Conservation (phyloP, 164 flowering plant genomes). For the Berberis vulgaris region DNA sequence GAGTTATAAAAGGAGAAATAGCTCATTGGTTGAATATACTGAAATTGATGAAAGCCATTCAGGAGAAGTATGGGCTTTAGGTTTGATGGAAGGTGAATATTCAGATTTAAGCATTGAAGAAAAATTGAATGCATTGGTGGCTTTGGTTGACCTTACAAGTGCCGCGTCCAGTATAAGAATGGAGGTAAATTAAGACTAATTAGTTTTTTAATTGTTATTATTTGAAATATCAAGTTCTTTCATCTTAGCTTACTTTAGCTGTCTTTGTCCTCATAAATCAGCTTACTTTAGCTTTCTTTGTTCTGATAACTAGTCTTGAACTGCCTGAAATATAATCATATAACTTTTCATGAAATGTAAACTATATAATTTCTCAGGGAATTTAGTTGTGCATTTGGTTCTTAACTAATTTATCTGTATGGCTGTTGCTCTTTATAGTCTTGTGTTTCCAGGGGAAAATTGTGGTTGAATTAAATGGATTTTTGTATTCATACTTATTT, state of each 20-base stretch:
- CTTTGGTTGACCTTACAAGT: conserved; percentile 69
- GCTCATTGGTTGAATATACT: conserved; percentile 21
- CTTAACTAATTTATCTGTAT: no score
- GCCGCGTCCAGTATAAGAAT: conserved; percentile 49
- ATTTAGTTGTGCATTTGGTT: no score
- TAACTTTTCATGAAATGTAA: no score
- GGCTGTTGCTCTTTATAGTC: no score
- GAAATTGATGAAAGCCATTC: conserved; percentile 92
- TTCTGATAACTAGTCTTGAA: no score
- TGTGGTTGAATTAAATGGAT: no score
- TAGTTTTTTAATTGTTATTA: neutral
- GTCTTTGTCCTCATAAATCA: no score
- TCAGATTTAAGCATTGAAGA: conserved; percentile 82
- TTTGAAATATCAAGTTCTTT: no score
- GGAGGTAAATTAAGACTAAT: conserved; percentile 41
- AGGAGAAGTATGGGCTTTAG: conserved; percentile 85
- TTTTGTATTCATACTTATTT: no score
- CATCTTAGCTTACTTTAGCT: neutral
- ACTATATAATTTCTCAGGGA: no score
- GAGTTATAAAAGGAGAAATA: conserved; percentile 15
- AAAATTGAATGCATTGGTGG: conserved; percentile 67
- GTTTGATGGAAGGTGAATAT: conserved; percentile 89
- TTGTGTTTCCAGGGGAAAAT: no score
- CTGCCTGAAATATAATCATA: no score
- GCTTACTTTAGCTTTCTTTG: neutral